Percentiles rank a stretch among this genome's conserved stretches.
phyloP scores from a whole-genome alignment of 164 flowering plant genomes.

The Umbellularia californica region DNA sequence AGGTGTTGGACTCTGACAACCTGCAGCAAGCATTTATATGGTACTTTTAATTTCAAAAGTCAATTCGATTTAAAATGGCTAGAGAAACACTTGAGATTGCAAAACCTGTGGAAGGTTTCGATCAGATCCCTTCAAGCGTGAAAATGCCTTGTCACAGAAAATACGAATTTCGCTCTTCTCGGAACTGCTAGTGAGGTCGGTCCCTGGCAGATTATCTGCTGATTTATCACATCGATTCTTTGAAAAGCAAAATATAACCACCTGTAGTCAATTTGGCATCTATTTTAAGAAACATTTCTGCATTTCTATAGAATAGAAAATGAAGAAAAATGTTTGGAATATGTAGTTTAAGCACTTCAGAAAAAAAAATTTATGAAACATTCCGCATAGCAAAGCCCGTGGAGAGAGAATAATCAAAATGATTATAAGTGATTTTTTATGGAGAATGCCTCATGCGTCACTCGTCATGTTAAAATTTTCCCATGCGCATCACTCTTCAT shows the following conservation, averaged over 20 bases:
- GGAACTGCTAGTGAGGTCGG: slow-evolving; percentile 80
- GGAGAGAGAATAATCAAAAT: no score
- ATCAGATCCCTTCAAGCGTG: slow-evolving; percentile 96
- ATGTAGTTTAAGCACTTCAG: no score
- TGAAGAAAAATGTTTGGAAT: no score
- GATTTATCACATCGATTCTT: slow-evolving; percentile 97
- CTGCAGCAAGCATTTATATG: slow-evolving; percentile 29
- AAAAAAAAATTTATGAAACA: no score
- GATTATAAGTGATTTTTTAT: no score
- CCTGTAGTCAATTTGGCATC: slow-evolving; percentile 35
- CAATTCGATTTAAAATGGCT: slow-evolving; percentile 4
- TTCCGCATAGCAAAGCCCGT: no score
- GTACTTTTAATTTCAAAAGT: slow-evolving; percentile 5
- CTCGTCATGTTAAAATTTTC: no score
- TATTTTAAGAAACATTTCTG: no score
- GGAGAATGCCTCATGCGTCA: no score
- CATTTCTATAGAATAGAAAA: no score
- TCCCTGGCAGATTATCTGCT: slow-evolving; percentile 69
- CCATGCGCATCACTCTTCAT: no score
- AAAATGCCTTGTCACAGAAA: slow-evolving; percentile 98
- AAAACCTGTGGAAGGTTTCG: slow-evolving; percentile 92
- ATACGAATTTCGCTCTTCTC: slow-evolving; percentile 95
- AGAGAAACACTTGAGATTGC: slow-evolving; percentile 1
- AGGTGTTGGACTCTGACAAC: slow-evolving; percentile 85
- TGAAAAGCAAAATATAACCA: slow-evolving; percentile 93